Evolutionary conservation across 1,284 basidiomycete genomes (phyloP), one percentile per base, ranked within the genome.

Genomic region (Pholiota adiposa): DNA sequence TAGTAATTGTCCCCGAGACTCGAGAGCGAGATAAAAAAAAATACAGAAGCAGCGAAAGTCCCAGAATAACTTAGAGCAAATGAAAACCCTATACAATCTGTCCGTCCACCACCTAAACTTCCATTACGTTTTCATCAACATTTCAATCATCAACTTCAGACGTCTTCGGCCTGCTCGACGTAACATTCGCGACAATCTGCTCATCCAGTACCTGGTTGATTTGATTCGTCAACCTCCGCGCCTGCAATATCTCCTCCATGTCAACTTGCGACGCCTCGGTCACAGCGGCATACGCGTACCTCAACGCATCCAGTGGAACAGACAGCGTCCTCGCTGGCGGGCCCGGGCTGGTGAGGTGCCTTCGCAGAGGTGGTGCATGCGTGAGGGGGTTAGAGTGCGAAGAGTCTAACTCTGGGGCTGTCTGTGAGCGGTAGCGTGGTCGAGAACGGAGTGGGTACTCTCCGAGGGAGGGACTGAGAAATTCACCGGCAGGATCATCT

Each of bases 181-280:
- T 41, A 8, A 66, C 19, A 38, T 59, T 65, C 29, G 25, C 55
- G 41, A 43, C 55, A 36, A 69, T 65, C 51, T 63, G 57, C 40
- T 69, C 65, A n/a, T 69, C 65, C 21, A 69, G 50, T 0, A 59
- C 60, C 41, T 61, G 54, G 34, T 63, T 59, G 12, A 69, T 66
- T 46, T 63, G 62, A 51, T 65, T 65, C 1, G 61, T 60, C 5
- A 70, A 36, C 33, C 60, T 62, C 29, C 63, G 59, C 2, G 66
- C 67, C 43, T 62, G 56, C 51, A 69, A 58, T n/a, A 70, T 61
- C 48, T 70, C 67, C 34, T 65, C 55, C 14, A 67, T 61, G 25
- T 65, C 61, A 5, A 65, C 56, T 27, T 67, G 65, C 2, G 64
- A 66, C 14, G 57, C 57, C 6, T 63, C 60, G 4, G 62, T 44